Conservation (phyloP, 1,139 yeast species). For the Pneumocystis jirovecii region DNA sequence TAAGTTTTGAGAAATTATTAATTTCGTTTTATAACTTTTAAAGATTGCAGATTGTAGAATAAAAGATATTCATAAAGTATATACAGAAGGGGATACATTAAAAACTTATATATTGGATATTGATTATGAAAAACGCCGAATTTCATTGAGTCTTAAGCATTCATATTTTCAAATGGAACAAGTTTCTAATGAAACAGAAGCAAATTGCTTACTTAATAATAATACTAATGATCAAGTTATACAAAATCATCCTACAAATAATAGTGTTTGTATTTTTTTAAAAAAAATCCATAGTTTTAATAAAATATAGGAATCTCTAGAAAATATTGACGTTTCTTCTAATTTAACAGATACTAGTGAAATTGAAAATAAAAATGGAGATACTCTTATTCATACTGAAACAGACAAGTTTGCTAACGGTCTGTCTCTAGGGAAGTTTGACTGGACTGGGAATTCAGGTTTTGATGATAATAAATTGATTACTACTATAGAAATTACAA, state of each 20-base stretch:
- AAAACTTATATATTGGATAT: conserved; percentile 42
- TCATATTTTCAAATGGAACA: conserved; percentile 48
- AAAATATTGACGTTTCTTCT: conserved; percentile 32
- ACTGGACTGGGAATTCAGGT: conserved; percentile 15
- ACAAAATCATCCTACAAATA: conserved; percentile 21
- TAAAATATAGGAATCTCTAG: conserved; percentile 18
- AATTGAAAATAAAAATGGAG: conserved; percentile 27
- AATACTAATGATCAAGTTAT: conserved; percentile 23
- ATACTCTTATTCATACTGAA: conserved; percentile 15
- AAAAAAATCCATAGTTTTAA: conserved; percentile 9
- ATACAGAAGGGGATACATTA: conserved; percentile 24
- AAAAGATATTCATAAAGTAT: conserved; percentile 27
- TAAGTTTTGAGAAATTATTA: neutral
- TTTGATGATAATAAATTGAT: conserved; percentile 3
- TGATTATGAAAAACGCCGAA: conserved; percentile 50
- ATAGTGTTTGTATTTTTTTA: conserved; percentile 14
- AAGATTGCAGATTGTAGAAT: conserved; percentile 39
- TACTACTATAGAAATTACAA: conserved; percentile 26
- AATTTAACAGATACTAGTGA: conserved; percentile 43
- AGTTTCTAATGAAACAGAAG: conserved; percentile 23
- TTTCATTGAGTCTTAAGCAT: conserved; percentile 88
- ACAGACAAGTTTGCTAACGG: conserved; percentile 4
- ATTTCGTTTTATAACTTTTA: neutral
- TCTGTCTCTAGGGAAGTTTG: conserved; percentile 16
- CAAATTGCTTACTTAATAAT: conserved; percentile 21